Evolutionary conservation across 495 filamentous ascomycete genomes (phyloP), one percentile per base, ranked within the genome.

Genomic region (Venustampulla echinocandica): DNA sequence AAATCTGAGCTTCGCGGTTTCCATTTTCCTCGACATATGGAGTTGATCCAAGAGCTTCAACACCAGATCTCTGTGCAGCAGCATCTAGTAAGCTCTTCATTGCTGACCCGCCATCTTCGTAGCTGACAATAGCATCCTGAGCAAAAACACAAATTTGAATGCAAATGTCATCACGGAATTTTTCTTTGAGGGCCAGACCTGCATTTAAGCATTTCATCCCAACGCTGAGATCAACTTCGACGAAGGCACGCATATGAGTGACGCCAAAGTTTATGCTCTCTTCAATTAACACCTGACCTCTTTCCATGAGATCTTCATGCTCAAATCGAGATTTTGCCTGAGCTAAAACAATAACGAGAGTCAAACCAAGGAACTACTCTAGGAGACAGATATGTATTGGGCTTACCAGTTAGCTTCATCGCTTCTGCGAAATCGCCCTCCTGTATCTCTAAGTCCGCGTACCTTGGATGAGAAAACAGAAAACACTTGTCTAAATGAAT

Each of bases 401-500:
- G 52, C 55, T 28, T 50, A 58, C 54, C 58, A 4, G 81, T 87
- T 33, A 77, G 63, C 19, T 64, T 58, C 42, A 88, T 65, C 2
- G 85, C 85, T 62, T 87, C 84, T 1, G 60, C 56, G 61, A 88
- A 87, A 18, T 73, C 68, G 27, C 85, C 84, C 1, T 64, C 67
- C 17, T 59, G 43, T 17, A 81, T 76, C n/a, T 72, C 59, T 13
- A 84, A 67, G 44, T 82, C 71, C 2, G 69, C 67, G 61, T 78
- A 84, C 54, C 73, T 68, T 1, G 70, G 64, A 42, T 76, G 62
- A 42, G 36, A 49, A 19, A 87, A 71, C 14, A 88, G 65, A 56
- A 79, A 88, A 32, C 77, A 74, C 61, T 90, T 87, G 59, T 87
- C 85, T 33, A 87, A 68, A 56, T 88, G 84, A 39, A 87, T 76